A percentile compares a stretch with the other conserved stretches of the same genome.
Evolutionary conservation across 768 basidiomycete genomes (phyloP).

Genomic region (Pulveroboletus sp.): DNA sequence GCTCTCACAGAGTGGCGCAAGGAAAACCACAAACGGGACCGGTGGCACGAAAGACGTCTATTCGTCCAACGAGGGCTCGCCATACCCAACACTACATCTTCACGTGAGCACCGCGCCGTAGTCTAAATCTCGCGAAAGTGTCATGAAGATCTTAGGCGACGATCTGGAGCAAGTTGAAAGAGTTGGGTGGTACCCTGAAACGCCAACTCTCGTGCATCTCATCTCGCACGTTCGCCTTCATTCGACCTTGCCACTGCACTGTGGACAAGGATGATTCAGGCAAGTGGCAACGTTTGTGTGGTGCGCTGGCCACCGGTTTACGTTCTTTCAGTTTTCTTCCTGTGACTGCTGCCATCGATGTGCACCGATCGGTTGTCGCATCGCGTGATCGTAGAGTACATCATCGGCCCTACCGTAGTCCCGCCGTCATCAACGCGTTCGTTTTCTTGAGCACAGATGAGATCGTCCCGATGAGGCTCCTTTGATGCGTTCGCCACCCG

Average conservation of each 20-base stretch:
- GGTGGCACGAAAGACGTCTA: neutral
- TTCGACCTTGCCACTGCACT: slow-evolving; percentile 19
- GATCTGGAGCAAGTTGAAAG: slow-evolving; percentile 13
- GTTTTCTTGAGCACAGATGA: neutral
- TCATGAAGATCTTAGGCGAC: slow-evolving; percentile 11
- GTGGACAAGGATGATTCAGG: slow-evolving; percentile 21
- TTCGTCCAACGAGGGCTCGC: slow-evolving; percentile 7
- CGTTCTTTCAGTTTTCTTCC: slow-evolving; percentile 13
- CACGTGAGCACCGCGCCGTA: slow-evolving; percentile 10
- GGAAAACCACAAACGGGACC: slow-evolving; percentile 4
- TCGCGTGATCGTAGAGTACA: neutral
- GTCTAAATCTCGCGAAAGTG: neutral
- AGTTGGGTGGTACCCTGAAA: slow-evolving; percentile 11
- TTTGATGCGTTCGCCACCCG: neutral
- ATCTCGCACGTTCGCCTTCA: slow-evolving; percentile 8
- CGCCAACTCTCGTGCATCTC: slow-evolving; percentile 14
- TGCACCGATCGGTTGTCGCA: neutral
- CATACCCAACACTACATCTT: slow-evolving; percentile 5
- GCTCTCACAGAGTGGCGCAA: slow-evolving; percentile 8
- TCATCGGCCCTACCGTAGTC: neutral
- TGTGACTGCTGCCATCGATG: slow-evolving; percentile 2
- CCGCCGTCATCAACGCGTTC: slow-evolving; percentile 1
- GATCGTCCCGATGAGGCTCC: neutral
- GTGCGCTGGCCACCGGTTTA: neutral
- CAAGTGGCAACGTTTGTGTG: neutral